phyloP scores from a whole-genome alignment of 2,329 filamentous ascomycete genomes.

The Parastagonospora nodorum region DNA sequence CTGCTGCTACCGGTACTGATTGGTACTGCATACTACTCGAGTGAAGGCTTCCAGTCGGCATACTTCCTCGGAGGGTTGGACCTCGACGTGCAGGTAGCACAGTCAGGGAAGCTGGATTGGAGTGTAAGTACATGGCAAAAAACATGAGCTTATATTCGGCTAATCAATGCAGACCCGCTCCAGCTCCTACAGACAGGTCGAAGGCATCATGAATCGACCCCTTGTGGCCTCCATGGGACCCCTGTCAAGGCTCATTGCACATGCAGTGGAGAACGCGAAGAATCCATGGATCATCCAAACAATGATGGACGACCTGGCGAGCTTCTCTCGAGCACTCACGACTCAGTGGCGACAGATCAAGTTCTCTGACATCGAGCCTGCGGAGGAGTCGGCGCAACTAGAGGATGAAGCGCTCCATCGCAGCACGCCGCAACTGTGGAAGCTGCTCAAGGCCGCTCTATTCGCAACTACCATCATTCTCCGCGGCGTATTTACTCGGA shows the following conservation, averaged over 20 bases:
- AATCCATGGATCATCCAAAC: constrained; percentile 56
- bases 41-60: constrained; percentile 75
- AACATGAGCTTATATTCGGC: background rate
- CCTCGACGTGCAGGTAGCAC: constrained; percentile 64
- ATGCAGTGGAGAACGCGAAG: constrained; percentile 63
- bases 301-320: constrained; percentile 67
- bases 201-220: constrained; percentile 63
- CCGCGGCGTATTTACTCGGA: constrained; percentile 73
- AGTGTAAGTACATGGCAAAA: constrained; percentile 35
- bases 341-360: constrained; percentile 76
- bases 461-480: constrained; percentile 77
- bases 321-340: constrained; percentile 69
- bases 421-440: constrained; percentile 76
- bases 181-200: constrained; percentile 64
- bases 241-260: constrained; percentile 67
- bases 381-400: constrained; percentile 67
- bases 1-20: constrained; percentile 71
- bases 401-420: constrained; percentile 67
- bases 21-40: constrained; percentile 69
- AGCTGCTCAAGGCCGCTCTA: constrained; percentile 73
- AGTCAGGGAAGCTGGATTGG: constrained; percentile 66
- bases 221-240: constrained; percentile 71
- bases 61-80: constrained; percentile 75
- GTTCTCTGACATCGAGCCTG: constrained; percentile 72
- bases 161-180: constrained; percentile 52